Evolutionary conservation across 1,139 yeast genomes (phyloP), one percentile per base, ranked within the genome.

Genomic region (Kurtzmaniella quercitrusa): DNA sequence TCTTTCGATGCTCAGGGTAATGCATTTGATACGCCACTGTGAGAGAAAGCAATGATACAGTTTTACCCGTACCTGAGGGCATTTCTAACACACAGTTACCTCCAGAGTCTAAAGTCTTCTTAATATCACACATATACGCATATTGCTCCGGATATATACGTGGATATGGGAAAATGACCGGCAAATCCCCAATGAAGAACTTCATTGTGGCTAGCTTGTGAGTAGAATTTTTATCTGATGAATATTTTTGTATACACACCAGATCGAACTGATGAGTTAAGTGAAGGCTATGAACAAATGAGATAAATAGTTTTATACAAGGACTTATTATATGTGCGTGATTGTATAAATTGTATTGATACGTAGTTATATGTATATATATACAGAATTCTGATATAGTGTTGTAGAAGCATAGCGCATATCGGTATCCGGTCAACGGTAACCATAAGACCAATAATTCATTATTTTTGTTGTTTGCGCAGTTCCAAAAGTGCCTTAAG

Each of bases 61-160:
- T 93, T 61, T 93, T 93, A 36, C 99, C 99, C 3, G 99, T 93
- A 2, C 99, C 99, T n/a, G 99, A 93, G 55, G 99, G 99, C 99
- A 93, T 93, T 68, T 93, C 99, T 57, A 93, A 65, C 44, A 93
- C 91, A 66, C 97, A 87, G 61, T 91, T 89, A n/a, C 98, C 98
- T 1, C 98, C 98, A 2, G 85, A 95, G 69, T 93, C 99, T 40
- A 93, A 68, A 1, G 98, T 87, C 60, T 84, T 82, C 67, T 93
- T 93, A 53, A 93, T 84, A 62, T 93, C 98, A 53, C 95, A 80
- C 98, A 93, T 93, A 65, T 93, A 93, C 36, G 93, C 93, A 72
- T 91, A 93, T 61, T 93, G 99, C 64, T 93, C 99, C 1, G 99
- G 99, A 60, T 93, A 93, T 46, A 93, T 93, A 59, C 88, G 78